phyloP scores from a whole-genome alignment of 140 eudicot genomes.

The Cichorium intybus region DNA sequence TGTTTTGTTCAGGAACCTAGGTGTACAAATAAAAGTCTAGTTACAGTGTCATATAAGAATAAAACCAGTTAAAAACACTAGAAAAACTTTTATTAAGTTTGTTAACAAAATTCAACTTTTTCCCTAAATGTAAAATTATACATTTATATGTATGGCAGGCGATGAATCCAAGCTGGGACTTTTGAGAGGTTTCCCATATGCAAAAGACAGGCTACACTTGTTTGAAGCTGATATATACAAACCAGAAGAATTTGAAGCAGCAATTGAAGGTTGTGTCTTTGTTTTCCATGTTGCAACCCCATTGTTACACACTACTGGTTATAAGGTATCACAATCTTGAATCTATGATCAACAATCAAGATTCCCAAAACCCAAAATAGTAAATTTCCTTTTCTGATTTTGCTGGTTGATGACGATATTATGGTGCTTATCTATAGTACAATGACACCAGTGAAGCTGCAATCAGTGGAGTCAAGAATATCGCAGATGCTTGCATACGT shows the following conservation, averaged over 20 bases:
- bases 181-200: slow-evolving; percentile 37
- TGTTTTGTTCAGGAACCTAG: too few relatives aligned
- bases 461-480: slow-evolving; percentile 36
- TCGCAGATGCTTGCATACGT: slow-evolving; percentile 34
- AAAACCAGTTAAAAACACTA: too few relatives aligned
- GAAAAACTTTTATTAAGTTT: too few relatives aligned
- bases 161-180: slow-evolving; percentile 51
- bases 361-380: neutral
- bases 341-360: neutral
- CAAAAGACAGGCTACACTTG: slow-evolving; percentile 44
- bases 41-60: too few relatives aligned
- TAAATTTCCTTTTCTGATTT: neutral
- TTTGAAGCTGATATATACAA: slow-evolving; percentile 64
- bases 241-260: slow-evolving; percentile 40
- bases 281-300: slow-evolving; percentile 59
- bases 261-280: slow-evolving; percentile 47
- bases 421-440: slow-evolving; percentile 22
- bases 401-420: neutral
- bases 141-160: slow-evolving; percentile 19
- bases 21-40: too few relatives aligned
- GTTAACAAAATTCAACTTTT: too few relatives aligned
- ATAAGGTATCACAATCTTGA: slow-evolving; percentile 17
- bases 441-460: slow-evolving; percentile 46
- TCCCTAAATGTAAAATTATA: too few relatives aligned
- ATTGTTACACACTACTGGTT: slow-evolving; percentile 20